Evolutionary conservation across 2,329 filamentous ascomycete species (phyloP).

Genomic region (Sclerotinia glacialis): DNA sequence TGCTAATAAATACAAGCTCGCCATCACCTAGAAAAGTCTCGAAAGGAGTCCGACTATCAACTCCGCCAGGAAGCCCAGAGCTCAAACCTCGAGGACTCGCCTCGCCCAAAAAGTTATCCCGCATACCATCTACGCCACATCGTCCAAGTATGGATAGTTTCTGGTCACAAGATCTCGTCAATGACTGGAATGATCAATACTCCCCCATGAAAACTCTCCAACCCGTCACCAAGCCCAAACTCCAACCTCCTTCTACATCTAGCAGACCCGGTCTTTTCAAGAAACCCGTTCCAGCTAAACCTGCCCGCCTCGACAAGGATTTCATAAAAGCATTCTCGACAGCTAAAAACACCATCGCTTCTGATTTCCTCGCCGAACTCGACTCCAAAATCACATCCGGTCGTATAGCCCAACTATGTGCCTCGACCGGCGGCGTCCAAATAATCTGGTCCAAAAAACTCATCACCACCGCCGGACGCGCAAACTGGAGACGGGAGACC

Average conservation of each 20-base stretch:
- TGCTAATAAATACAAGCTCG: slow-evolving; percentile 28
- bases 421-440: slow-evolving; percentile 65
- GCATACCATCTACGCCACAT: slow-evolving; percentile 55
- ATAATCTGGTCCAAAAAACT: slow-evolving; percentile 76
- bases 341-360: slow-evolving; percentile 61
- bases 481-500: slow-evolving; percentile 66
- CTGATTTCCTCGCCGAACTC: slow-evolving; percentile 64
- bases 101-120: slow-evolving; percentile 38
- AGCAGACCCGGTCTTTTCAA: slow-evolving; percentile 1
- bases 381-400: slow-evolving; percentile 62
- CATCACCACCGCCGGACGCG: slow-evolving; percentile 74
- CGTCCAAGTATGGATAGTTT: slow-evolving; percentile 55
- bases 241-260: slow-evolving; percentile 8
- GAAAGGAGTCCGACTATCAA: slow-evolving; percentile 30
- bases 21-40: slow-evolving; percentile 30
- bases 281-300: slow-evolving; percentile 37
- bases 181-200: slow-evolving; percentile 64
- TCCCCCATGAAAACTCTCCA: slow-evolving; percentile 51
- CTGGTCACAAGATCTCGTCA: slow-evolving; percentile 57
- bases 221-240: slow-evolving; percentile 35
- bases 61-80: slow-evolving; percentile 35
- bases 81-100: slow-evolving; percentile 28
- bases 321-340: slow-evolving; percentile 61
- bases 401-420: slow-evolving; percentile 56
- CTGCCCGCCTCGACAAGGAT: slow-evolving; percentile 41